phyloP scores from a whole-genome alignment of 2,329 filamentous ascomycete species.

The Colletotrichum aenigma region DNA sequence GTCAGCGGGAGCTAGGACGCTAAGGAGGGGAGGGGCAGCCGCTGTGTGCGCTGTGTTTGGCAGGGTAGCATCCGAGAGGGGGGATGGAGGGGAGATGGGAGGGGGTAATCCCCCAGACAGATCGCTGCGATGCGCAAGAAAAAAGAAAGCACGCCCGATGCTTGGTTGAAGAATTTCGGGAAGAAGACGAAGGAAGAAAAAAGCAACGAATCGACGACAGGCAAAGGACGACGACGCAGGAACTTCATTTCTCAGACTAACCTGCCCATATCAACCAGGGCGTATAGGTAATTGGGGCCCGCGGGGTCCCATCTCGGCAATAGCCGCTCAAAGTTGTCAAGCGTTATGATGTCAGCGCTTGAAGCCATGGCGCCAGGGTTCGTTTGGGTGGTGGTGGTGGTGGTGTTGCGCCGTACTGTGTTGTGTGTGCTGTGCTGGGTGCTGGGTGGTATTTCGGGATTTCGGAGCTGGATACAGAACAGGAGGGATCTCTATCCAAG shows the following conservation, averaged over 20 bases:
- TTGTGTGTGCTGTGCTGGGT: not conserved
- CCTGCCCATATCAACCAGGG: constrained; percentile 67
- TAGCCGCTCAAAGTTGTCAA: constrained; percentile 54
- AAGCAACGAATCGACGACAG: not conserved
- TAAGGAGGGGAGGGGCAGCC: not conserved
- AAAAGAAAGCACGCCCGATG: not conserved
- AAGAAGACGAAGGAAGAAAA: not conserved
- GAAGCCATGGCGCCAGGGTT: constrained; percentile 12
- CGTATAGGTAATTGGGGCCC: constrained; percentile 54
- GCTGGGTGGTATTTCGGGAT: constrained; percentile 6
- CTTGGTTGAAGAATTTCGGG: not conserved
- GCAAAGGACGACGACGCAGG: constrained; percentile 1
- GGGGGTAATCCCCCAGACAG: not conserved
- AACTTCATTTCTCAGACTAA: constrained; percentile 30
- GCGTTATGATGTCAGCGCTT: constrained; percentile 48
- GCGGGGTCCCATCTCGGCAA: constrained; percentile 53
- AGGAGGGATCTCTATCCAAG: not conserved
- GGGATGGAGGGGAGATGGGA: not conserved
- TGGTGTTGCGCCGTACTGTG: not conserved
- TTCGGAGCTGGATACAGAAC: not conserved
- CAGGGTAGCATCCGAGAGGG: not conserved
- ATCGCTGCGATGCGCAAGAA: not conserved
- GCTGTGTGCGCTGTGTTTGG: not conserved
- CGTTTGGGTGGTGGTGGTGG: not conserved
- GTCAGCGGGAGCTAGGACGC: not conserved